Base-by-base conservation (phyloP, 169 alveolate species). In the Babesia divergens region DNA sequence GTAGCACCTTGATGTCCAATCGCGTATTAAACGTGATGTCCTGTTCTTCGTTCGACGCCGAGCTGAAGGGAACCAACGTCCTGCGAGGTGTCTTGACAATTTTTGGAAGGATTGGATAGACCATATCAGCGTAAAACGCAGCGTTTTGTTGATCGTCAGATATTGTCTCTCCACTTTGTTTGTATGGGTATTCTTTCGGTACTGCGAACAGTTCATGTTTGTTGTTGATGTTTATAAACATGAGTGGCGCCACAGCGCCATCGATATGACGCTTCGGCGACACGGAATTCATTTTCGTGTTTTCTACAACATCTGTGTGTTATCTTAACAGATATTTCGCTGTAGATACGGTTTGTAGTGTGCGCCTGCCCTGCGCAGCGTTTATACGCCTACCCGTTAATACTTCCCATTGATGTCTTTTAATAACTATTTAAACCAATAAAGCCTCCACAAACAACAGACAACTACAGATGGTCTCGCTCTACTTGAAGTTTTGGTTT, bases 121-220 rank as follows among this genome's bases (percentile, higher is more conserved):
- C 81, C 70, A 47, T 42, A 42, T 51, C 70, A 0, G 50, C 52
- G 16, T 29, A 29, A 14, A 59, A 28, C 35, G 74, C 18, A 28
- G 40, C 43, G 16, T 44, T 44, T 37, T 38, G 24, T 6, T 67
- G 75, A 13, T 43, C 65, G 2, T 37, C 82, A 5, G 0, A n/a
- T 7, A 7, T 22, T 3, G 44, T 8, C 9, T 18, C n/a, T 6
- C 26, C 28, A 38, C 34, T 40, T 8, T 64, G 81, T 32, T 69
- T 76, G 56, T 76, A 76, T 14, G 85, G 85, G 51, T 76, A 76
- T 13, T 76, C 85, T 1, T 43, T 51, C 32, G 85, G 85, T 3
- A 67, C 81, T 11, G 42, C 74, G 37, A 49, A 76, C 18, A 66
- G 46, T 32, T 76, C 85, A 3, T 44, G 42, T 37, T 53, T 51